phyloP scores from a whole-genome alignment of 83 land plant species.

The Diphasiastrum complanatum region DNA sequence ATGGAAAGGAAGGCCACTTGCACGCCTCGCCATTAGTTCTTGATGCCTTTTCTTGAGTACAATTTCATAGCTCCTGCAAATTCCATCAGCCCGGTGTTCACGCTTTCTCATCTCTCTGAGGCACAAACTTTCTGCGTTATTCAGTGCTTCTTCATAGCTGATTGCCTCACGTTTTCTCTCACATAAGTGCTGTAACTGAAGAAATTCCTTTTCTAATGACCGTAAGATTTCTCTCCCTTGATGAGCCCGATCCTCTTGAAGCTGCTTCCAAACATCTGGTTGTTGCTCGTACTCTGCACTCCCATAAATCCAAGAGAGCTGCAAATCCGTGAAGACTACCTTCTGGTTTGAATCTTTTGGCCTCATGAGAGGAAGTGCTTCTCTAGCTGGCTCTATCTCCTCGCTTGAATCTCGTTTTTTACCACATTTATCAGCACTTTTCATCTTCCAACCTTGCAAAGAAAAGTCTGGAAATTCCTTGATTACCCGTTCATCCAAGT shows the following conservation, averaged over 20 bases:
- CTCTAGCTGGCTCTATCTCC: constrained; percentile 6
- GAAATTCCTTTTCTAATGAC: constrained; percentile 63
- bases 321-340: constrained; percentile 23
- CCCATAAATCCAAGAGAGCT: constrained; percentile 64
- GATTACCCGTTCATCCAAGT: constrained; percentile 47
- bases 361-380: constrained; percentile 11
- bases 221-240: constrained; percentile 48
- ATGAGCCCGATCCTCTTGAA: constrained; percentile 46
- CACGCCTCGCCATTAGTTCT: constrained; percentile 44
- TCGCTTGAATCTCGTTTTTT: background rate
- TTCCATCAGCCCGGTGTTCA: constrained; percentile 30
- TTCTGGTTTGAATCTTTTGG: constrained; percentile 21
- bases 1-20: constrained; percentile 22
- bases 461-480: constrained; percentile 12
- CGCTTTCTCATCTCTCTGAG: constrained; percentile 56
- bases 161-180: constrained; percentile 55
- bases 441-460: background rate
- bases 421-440: background rate
- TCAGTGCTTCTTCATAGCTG: constrained; percentile 64
- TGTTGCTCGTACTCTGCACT: constrained; percentile 41
- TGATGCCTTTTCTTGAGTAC: constrained; percentile 49
- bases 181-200: constrained; percentile 46
- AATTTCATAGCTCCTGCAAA: constrained; percentile 40
- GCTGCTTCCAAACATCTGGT: constrained; percentile 43
- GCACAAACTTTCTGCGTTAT: constrained; percentile 52